phyloP scores from a whole-genome alignment of 192 early-diverging fungal species.

The Podila epicladia region DNA sequence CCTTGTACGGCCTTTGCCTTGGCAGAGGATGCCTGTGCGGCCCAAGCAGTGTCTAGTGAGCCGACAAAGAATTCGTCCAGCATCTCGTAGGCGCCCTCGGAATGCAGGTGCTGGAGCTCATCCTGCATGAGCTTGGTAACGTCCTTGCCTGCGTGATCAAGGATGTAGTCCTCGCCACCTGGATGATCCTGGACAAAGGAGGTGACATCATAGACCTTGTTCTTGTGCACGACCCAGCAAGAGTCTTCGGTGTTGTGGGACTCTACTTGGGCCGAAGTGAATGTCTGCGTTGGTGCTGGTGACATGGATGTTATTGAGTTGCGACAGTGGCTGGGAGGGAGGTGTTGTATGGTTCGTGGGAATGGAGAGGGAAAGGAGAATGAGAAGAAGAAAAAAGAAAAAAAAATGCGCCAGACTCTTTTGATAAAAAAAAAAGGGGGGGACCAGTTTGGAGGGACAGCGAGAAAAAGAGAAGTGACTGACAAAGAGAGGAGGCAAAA shows the following conservation, averaged over 20 bases:
- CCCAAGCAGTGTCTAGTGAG: background rate
- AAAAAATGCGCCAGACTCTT: background rate
- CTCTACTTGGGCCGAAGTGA: constrained; percentile 73
- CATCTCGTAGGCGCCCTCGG: constrained; percentile 86
- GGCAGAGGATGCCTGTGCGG: background rate
- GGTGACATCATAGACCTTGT: constrained; percentile 91
- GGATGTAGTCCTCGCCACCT: constrained; percentile 88
- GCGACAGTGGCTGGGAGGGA: background rate
- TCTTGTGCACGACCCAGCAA: constrained; percentile 84
- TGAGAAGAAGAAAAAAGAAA: background rate
- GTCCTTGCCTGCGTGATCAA: constrained; percentile 90
- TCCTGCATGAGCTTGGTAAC: constrained; percentile 83
- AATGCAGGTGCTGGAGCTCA: constrained; percentile 78
- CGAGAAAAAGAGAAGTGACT: no score
- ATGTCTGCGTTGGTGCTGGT: constrained; percentile 11
- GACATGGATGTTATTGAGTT: background rate
- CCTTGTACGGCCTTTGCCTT: background rate
- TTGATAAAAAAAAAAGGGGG: background rate
- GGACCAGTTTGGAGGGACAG: background rate
- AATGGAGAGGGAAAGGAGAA: background rate
- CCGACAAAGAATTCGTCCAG: constrained; percentile 88
- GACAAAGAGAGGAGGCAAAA: no score
- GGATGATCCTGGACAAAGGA: constrained; percentile 92
- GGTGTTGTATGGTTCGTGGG: background rate
- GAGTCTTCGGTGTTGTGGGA: constrained; percentile 75